Base-by-base conservation (phyloP, 306 rosid species). In the Betula pendula region DNA sequence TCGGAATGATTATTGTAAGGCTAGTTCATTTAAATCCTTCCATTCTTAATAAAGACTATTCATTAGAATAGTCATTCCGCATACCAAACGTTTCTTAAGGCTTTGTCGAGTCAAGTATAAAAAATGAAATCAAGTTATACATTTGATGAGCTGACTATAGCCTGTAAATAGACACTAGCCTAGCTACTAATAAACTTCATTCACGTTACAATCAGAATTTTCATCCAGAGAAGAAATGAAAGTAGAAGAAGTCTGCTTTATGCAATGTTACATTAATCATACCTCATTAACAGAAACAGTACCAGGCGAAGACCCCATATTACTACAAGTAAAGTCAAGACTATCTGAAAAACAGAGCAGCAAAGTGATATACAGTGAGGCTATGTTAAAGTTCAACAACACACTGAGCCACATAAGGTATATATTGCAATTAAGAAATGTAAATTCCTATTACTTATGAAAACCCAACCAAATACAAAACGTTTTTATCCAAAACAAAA, bases 301-400 rank as follows among this genome's bases (percentile, higher is more conserved):
- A 31, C 92, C 20, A 95, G 89, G 71, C 99, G 99, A 75, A 95
- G 84, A 76, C 96, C 98, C 99, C 99, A 95, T 86, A 83, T 14
- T 63, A 86, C 85, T 48, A 95, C 99, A 81, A 95, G 93, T 22
- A 80, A 73, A 80, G 97, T 83, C 77, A 95, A 86, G 65, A 92
- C 58, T 10, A 91, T 59, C 99, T 95, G 96, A 72, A 84, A 71
- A 68, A 58, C n/a, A 63, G 72, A 77, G 47, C 19, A 72, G 52
- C 53, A 65, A 65, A 65, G 45, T 13, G 3, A 17, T 4, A 65
- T 19, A 10, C 11, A 35, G 44, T 19, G 14, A 35, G 48, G 3
- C 47, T 8, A 5, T 7, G 25, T 56, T 56, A 15, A 38, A 8
- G 70, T 17, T 65, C 25, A 38, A 65, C 40, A 65, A 65, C 27